Conservation (phyloP, 352 stramenopile species). For the Globisporangium iwayamae region DNA sequence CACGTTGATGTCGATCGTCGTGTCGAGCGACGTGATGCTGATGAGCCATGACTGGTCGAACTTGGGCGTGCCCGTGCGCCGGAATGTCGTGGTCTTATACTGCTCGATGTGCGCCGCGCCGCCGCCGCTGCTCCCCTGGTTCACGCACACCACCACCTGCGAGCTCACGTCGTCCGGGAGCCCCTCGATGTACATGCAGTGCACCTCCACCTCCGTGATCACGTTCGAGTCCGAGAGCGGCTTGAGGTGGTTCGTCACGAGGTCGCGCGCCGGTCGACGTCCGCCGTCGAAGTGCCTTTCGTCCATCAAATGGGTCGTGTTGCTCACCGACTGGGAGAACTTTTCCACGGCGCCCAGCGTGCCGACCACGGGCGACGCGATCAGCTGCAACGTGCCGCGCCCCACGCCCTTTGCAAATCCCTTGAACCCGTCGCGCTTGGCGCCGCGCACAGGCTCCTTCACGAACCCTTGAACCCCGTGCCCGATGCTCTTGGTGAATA, state of each 20-base stretch:
- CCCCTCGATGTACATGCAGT: constrained; percentile 65
- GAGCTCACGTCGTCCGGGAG: constrained; percentile 67
- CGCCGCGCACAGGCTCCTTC: constrained; percentile 75
- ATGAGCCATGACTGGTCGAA: constrained; percentile 87
- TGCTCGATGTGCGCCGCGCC: constrained; percentile 42
- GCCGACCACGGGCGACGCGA: constrained; percentile 78
- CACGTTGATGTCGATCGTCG: constrained; percentile 75
- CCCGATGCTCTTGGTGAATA: constrained; percentile 76
- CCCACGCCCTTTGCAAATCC: constrained; percentile 82
- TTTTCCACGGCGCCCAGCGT: constrained; percentile 84
- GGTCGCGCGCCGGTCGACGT: constrained; percentile 67
- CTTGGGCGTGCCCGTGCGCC: constrained; percentile 54
- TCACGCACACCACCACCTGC: constrained; percentile 67
- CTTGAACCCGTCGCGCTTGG: constrained; percentile 68
- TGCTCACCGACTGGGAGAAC: constrained; percentile 74
- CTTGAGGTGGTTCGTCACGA: constrained; percentile 57
- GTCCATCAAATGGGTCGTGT: constrained; percentile 85
- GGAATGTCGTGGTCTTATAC: constrained; percentile 71
- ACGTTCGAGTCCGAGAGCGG: constrained; percentile 78
- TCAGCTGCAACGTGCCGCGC: constrained; percentile 70
- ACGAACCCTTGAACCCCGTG: constrained; percentile 78
- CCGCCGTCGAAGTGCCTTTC: constrained; percentile 76
- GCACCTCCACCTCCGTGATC: constrained; percentile 82
- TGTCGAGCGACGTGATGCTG: constrained; percentile 63
- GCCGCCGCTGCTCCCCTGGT: constrained; percentile 29